Conservation (phyloP, 805 yeast species). For the Hanseniaspora vineae region DNA sequence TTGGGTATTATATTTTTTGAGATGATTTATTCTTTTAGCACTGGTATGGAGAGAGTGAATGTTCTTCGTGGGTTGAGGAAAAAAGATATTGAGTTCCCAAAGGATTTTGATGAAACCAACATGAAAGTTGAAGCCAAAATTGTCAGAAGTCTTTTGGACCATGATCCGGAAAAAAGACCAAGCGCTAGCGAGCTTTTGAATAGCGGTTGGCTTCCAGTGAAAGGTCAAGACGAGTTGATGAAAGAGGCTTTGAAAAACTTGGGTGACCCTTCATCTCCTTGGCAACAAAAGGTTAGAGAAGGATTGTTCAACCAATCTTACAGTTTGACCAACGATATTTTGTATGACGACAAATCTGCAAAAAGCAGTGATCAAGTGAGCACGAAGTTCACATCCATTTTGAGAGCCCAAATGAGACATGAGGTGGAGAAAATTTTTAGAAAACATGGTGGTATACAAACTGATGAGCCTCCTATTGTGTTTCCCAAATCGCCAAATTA, state of each 20-base stretch:
- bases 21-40: slow-evolving; percentile 74
- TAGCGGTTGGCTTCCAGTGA: slow-evolving; percentile 78
- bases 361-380: slow-evolving; percentile 5
- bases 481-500: slow-evolving; percentile 74
- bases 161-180: slow-evolving; percentile 69
- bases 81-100: slow-evolving; percentile 53
- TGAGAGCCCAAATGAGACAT: slow-evolving; percentile 47
- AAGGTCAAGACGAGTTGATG: slow-evolving; percentile 79
- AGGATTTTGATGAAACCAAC: slow-evolving; percentile 42
- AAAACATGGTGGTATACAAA: slow-evolving; percentile 80
- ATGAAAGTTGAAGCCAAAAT: slow-evolving; percentile 51
- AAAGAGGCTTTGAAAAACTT: slow-evolving; percentile 77
- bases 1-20: slow-evolving; percentile 91
- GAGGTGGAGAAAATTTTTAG: slow-evolving; percentile 53
- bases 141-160: slow-evolving; percentile 55
- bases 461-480: slow-evolving; percentile 47
- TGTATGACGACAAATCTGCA: slow-evolving; percentile 47
- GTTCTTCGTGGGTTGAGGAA: slow-evolving; percentile 55
- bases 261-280: slow-evolving; percentile 83
- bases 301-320: slow-evolving; percentile 79
- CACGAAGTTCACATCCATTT: slow-evolving; percentile 35
- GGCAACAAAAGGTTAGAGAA: slow-evolving; percentile 87
- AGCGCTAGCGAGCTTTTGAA: slow-evolving; percentile 62
- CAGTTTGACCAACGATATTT: slow-evolving; percentile 68
- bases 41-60: slow-evolving; percentile 86